Evolutionary conservation across 2,329 filamentous ascomycete genomes (phyloP).

Genomic region (Coccinonectria pachysandricola): DNA sequence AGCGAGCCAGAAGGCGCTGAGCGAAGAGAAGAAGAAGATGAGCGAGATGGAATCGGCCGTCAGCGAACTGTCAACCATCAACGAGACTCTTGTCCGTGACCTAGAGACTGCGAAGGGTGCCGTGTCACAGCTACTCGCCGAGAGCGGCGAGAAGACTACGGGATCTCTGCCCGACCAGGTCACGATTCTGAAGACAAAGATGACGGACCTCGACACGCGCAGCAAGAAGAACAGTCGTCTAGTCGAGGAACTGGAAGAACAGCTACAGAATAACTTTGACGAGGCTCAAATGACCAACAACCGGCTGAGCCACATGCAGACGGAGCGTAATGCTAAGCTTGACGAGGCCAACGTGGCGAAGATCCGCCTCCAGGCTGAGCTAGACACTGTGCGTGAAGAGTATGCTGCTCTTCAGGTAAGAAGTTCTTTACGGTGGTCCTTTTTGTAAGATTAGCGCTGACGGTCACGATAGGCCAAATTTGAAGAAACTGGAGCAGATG

Average conservation of each 20-base stretch:
- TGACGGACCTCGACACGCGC: conserved; percentile 49
- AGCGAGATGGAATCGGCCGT: conserved; percentile 46
- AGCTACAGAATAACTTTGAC: conserved; percentile 90
- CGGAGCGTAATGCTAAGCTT: conserved; percentile 62
- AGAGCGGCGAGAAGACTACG: conserved; percentile 33
- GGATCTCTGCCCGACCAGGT: conserved; percentile 45
- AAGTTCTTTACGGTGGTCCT: too few species aligned
- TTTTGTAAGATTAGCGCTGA: conserved; percentile 15
- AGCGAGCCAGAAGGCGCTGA: conserved; percentile 49
- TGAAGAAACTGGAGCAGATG: conserved; percentile 37
- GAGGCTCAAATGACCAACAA: conserved; percentile 80
- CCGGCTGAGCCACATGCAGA: conserved; percentile 71
- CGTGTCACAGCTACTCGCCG: conserved; percentile 43
- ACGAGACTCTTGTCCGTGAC: conserved; percentile 49
- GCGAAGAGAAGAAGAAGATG: conserved; percentile 47
- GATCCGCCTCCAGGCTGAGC: conserved; percentile 52
- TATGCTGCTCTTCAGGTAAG: conserved; percentile 69
- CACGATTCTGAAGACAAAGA: conserved; percentile 54
- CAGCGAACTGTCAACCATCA: conserved; percentile 45
- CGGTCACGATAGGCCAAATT: conserved; percentile 43
- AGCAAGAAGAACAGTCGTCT: conserved; percentile 89
- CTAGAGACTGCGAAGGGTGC: conserved; percentile 50
- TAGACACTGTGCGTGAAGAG: conserved; percentile 58
- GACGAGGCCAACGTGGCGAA: conserved; percentile 66
- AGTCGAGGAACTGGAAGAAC: conserved; percentile 93